Percentiles rank a stretch among this genome's conserved stretches.
phyloP scores from a whole-genome alignment of 2,329 filamentous ascomycete species.

The Chalaropsis thielavioides region DNA sequence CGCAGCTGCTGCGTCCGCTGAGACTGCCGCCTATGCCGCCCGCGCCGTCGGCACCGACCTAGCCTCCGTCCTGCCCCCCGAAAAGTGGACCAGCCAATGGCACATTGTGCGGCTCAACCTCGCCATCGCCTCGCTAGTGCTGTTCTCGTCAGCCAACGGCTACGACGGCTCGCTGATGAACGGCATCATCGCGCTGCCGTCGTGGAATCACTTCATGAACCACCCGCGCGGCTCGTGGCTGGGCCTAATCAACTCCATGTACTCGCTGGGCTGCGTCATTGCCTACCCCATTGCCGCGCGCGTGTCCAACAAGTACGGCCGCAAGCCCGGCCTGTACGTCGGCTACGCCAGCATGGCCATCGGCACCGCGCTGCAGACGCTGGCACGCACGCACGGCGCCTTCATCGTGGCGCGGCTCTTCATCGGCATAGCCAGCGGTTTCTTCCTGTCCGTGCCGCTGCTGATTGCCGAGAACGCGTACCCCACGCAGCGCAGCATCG shows the following conservation, averaged over 20 bases:
- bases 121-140: slow-evolving; percentile 35
- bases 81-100: slow-evolving; percentile 60
- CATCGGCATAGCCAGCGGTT: slow-evolving; percentile 28
- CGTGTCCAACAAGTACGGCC: slow-evolving; percentile 33
- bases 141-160: slow-evolving; percentile 38
- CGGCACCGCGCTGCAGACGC: slow-evolving; percentile 22
- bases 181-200: slow-evolving; percentile 31
- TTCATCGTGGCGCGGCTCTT: slow-evolving; percentile 44
- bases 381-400: slow-evolving; percentile 29
- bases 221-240: slow-evolving; percentile 30
- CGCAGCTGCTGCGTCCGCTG: background rate
- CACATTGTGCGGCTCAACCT: slow-evolving; percentile 66
- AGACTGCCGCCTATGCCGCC: slow-evolving; percentile 32
- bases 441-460: slow-evolving; percentile 48
- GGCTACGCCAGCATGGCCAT: slow-evolving; percentile 31
- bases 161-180: slow-evolving; percentile 39
- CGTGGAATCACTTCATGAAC: slow-evolving; percentile 22
- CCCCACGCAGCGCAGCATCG: slow-evolving; percentile 45
- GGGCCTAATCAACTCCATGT: slow-evolving; percentile 37
- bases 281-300: slow-evolving; percentile 34
- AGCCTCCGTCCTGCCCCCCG: slow-evolving; percentile 63
- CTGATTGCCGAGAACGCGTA: slow-evolving; percentile 50
- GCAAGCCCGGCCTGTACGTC: slow-evolving; percentile 32
- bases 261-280: slow-evolving; percentile 36
- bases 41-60: slow-evolving; percentile 34